Evolutionary conservation across 345 rosid species (phyloP).

Genomic region (rapeseed (Brassica napus)): Da-Ae NC_063444.1:32694501-32695000

Average conservation of each 20-base stretch:
- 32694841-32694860: constrained; percentile 46
- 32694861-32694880: constrained; percentile 53
- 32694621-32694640: constrained; percentile 5
- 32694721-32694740: neutral
- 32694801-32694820: neutral
- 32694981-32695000: neutral
- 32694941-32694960: constrained; percentile 15
- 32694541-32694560: neutral
- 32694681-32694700: constrained; percentile 5
- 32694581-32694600: constrained; percentile 7
- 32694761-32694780: neutral
- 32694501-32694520: constrained; percentile 6
- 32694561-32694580: neutral
- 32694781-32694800: neutral
- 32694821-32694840: constrained; percentile 38
- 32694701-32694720: constrained; percentile 4
- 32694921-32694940: constrained; percentile 44
- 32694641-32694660: constrained; percentile 5
- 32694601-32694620: constrained; percentile 10
- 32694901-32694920: constrained; percentile 27
- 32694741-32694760: neutral
- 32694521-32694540: constrained; percentile 1
- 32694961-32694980: neutral
- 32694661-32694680: constrained; percentile 1
- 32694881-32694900: constrained; percentile 63